Evolutionary conservation across 78 protist genomes (phyloP), one percentile per base, ranked within the genome.

Genomic region (Dictyostelium firmibasis): DNA sequence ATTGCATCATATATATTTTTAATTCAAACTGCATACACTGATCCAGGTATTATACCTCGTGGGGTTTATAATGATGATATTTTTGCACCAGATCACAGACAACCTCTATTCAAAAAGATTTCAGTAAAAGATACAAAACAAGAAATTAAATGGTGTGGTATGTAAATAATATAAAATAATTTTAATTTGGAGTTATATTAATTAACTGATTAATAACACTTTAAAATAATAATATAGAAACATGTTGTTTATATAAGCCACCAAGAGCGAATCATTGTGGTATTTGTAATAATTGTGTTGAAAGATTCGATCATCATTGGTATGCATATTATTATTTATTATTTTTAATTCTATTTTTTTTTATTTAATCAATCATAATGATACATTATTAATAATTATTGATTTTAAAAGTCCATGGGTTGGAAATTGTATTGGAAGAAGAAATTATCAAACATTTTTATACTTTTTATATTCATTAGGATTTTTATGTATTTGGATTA

Each of bases 241-340:
- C 97, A 35, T 97, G 98, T 38, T 36, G 72, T 76, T 4, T 97
- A 86, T 93, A 72, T 78, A 81, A 97, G 50, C 98, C 98, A 77
- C 98, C 97, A 38, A 62, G 98, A 57, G 92, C 97, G 29, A 70
- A 91, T 60, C 98, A 97, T 64, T 97, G 98, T 92, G 84, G 92
- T 20, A 41, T 83, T 47, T 94, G 98, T 86, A 94, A 97, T 75
- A 96, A 93, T 31, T 97, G 98, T 81, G 86, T 86, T n/a, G 96
- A 94, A 29, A 67, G 82, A 18, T 97, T 97, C 81, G 98, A 97
- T 85, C 98, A 97, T 70, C 98, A 97, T 85, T 67, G 67, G 67
- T 57, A 57, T 13, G 67, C 5, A 0, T 16, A 4, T 16, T 1
- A 50, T 16, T 23, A 96, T 97, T 83, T 97, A 93, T 0, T 93